Conservation (phyloP, 140 eudicot species). For the Cichorium intybus region DNA sequence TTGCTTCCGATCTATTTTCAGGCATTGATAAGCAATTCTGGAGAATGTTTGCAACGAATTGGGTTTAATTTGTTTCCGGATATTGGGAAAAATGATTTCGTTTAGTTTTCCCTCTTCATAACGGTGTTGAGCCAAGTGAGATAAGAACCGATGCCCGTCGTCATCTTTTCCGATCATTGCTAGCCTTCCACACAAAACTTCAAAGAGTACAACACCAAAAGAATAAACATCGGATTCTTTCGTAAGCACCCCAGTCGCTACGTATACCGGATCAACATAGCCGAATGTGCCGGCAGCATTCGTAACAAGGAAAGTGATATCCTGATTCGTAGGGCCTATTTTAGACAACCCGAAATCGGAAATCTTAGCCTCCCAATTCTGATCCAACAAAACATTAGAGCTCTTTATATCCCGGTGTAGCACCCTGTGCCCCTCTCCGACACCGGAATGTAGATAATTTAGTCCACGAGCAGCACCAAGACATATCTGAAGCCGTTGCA, state of each 20-base stretch:
- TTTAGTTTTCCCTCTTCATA: slow-evolving; percentile 28
- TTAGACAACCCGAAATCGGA: background rate
- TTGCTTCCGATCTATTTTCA: slow-evolving; percentile 19
- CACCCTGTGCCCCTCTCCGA: slow-evolving; percentile 5
- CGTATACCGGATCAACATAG: slow-evolving; percentile 14
- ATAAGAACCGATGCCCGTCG: slow-evolving; percentile 4
- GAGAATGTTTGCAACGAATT: slow-evolving; percentile 16
- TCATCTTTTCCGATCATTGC: slow-evolving; percentile 12
- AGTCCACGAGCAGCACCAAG: slow-evolving; percentile 26
- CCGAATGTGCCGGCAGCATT: slow-evolving; percentile 19
- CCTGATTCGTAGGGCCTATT: slow-evolving; percentile 23
- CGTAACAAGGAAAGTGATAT: slow-evolving; percentile 14
- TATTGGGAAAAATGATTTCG: slow-evolving; percentile 7
- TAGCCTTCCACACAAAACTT: slow-evolving; percentile 18
- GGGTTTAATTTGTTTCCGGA: slow-evolving; percentile 15
- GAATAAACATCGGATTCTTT: background rate
- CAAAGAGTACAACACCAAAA: background rate
- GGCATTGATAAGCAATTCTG: slow-evolving; percentile 25
- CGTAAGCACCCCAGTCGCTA: background rate
- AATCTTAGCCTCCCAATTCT: background rate
- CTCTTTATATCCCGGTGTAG: slow-evolving; percentile 7
- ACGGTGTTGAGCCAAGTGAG: slow-evolving; percentile 4
- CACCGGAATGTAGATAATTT: slow-evolving; percentile 11
- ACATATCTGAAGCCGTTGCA: slow-evolving; percentile 21
- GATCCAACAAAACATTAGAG: background rate